These are phyloP conservation scores for Eucalyptus grandis DNA, from an alignment of 345 rosid genomes.

Conservation along the genomic window DNA sequence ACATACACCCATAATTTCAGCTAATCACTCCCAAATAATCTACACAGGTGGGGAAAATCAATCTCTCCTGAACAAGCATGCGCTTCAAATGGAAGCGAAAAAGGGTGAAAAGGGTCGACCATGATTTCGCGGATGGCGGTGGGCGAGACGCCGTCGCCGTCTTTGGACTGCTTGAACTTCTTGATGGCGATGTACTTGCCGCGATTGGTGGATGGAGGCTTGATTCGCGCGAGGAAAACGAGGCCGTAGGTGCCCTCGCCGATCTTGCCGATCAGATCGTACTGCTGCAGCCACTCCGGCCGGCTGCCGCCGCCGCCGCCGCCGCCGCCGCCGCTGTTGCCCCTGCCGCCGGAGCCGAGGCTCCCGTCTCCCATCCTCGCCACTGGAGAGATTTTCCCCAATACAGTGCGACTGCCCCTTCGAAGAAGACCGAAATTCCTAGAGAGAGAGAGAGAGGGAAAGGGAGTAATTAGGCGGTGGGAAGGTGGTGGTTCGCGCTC, in stretches of 20 bases:
- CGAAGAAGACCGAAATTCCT: not conserved
- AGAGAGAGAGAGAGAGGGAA: not conserved
- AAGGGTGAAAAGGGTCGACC: not conserved
- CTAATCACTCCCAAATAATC: not conserved
- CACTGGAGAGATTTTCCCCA: not conserved
- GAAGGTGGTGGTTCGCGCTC: not conserved
- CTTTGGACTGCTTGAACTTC: conserved; percentile 98
- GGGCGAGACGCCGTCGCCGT: conserved; percentile 99
- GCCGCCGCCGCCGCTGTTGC: not conserved
- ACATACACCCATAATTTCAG: not conserved
- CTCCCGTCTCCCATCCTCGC: not conserved
- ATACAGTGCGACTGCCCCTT: not conserved
- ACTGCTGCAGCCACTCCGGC: conserved; percentile 99
- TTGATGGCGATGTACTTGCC: conserved; percentile 92
- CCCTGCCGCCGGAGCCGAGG: not conserved
- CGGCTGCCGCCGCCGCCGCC: conserved; percentile 14
- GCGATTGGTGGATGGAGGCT: conserved; percentile 49
- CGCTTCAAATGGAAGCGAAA: not conserved
- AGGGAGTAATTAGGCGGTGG: not conserved
- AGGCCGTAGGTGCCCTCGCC: conserved; percentile 99
- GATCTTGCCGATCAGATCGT: conserved; percentile 94
- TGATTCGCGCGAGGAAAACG: conserved; percentile 86
- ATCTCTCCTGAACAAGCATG: not conserved
- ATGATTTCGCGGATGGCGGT: conserved; percentile 99
- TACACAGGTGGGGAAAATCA: not conserved